Percentiles rank a stretch among this genome's conserved stretches.
Conservation (phyloP, 169 alveolate genomes). For the Cryptosporidium baileyi region DNA sequence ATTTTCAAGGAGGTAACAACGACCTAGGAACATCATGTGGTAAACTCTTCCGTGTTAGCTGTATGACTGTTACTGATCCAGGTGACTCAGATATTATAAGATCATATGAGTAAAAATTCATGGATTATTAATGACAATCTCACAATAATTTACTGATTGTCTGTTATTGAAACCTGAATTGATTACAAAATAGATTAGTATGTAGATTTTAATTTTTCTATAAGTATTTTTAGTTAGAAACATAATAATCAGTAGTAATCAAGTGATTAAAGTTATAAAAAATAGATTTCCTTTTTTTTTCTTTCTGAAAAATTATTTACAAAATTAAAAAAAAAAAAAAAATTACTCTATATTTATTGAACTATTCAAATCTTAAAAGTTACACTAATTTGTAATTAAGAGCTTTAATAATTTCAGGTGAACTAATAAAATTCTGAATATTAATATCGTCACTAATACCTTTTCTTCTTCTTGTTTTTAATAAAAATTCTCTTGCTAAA, state of each 20-base stretch:
- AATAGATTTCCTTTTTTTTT: too few species aligned
- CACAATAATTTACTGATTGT: not conserved
- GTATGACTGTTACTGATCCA: slow-evolving; percentile 93
- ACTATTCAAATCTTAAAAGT: not conserved
- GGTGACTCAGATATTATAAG: slow-evolving; percentile 98
- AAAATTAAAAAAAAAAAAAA: not conserved
- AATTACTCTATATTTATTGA: not conserved
- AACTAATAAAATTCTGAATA: slow-evolving; percentile 41
- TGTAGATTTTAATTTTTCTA: too few species aligned
- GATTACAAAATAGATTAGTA: too few species aligned
- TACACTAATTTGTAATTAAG: not conserved
- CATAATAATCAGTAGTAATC: not conserved
- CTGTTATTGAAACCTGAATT: not conserved
- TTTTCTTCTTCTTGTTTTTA: slow-evolving; percentile 98
- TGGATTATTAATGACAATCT: too few species aligned
- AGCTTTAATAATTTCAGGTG: slow-evolving; percentile 47
- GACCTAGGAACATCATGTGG: slow-evolving; percentile 97
- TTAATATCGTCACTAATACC: slow-evolving; percentile 89
- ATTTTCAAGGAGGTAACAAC: slow-evolving; percentile 92
- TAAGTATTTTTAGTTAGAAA: not conserved
- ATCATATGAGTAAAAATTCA: slow-evolving; percentile 84
- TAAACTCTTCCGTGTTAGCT: slow-evolving; percentile 93
- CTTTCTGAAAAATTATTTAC: too few species aligned
- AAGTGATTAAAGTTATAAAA: too few species aligned
- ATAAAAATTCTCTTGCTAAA: slow-evolving; percentile 97